A percentile compares a stretch with the other conserved stretches of the same genome.
phyloP scores from a whole-genome alignment of 2,329 filamentous ascomycete species.

The Myriosclerotinia scirpicola region DNA sequence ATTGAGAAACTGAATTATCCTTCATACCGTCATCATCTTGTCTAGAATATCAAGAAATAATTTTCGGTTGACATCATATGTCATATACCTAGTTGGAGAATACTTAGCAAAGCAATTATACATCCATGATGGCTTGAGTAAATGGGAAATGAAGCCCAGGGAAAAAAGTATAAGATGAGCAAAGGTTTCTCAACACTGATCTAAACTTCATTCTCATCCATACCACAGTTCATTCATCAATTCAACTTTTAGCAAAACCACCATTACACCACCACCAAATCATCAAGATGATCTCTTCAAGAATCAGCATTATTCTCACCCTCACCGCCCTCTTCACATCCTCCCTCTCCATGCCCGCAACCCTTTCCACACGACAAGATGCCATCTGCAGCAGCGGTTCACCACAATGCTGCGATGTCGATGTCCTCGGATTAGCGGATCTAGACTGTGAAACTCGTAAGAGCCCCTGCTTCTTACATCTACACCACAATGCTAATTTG shows the following conservation, averaged over 20 bases:
- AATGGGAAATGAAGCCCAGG: neutral
- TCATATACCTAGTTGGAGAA: neutral
- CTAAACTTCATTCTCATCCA: neutral
- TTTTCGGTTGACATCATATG: slow-evolving; percentile 9
- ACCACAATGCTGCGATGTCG: slow-evolving; percentile 60
- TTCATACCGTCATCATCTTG: neutral
- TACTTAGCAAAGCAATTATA: neutral
- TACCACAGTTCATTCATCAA: neutral
- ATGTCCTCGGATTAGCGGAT: slow-evolving; percentile 57
- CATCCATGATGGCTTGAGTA: neutral
- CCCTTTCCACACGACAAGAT: slow-evolving; percentile 17
- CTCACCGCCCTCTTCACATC: slow-evolving; percentile 35
- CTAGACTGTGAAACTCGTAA: slow-evolving; percentile 57
- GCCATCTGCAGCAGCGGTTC: slow-evolving; percentile 31
- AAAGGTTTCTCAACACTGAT: neutral
- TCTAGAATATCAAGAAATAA: neutral
- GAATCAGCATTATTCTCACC: neutral
- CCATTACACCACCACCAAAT: neutral
- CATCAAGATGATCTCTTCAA: slow-evolving; percentile 29
- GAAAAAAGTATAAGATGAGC: slow-evolving; percentile 8
- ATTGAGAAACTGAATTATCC: neutral
- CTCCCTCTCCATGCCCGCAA: slow-evolving; percentile 35
- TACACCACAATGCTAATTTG: neutral
- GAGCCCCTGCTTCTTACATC: slow-evolving; percentile 33
- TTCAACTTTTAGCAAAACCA: no score